Evolutionary conservation across 1,284 basidiomycete genomes (phyloP), one percentile per base, ranked within the genome.

Genomic region (Boletus smithii): DNA sequence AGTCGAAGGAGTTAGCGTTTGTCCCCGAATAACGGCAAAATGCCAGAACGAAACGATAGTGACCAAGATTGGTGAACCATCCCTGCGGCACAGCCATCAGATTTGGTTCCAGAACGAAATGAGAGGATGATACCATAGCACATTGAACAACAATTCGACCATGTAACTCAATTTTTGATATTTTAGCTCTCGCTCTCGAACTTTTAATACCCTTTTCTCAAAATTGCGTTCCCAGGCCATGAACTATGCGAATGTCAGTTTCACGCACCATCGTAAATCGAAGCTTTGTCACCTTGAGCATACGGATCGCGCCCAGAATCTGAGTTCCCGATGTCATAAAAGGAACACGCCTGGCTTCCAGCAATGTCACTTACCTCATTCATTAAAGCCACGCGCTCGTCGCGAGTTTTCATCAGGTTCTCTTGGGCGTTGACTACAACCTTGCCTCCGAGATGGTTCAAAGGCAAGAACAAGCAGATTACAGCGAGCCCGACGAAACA

Each of bases 161-260:
- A 80, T 78, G 65, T 91, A 95, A 68, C 91, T 95, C 46, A 89
- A 68, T 53, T 82, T 84, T 65, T 93, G 90, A 67, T 83, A 92
- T 56, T 82, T 83, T 11, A 95, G 73, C 65, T 95, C 91, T 55
- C 82, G 84, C 40, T 79, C 80, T 20, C 92, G 80, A 51, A 95
- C 75, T 43, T 78, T 81, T 46, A 88, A 66, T 8, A 95, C 83
- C 8, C 79, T 76, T 26, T 75, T 73, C 68, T 95, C 91, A 59
- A 95, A 95, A 58, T 83, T 89, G 17, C 89, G 81, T 68, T 97
- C 94, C 92, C 92, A 95, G 9, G 90, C 91, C 90, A 95, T 94
- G 67, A 94, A 94, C 81, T 88, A 52, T 18, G 20, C 8, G 8
- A 31, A 23, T 3, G 39, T 69, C 36, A 60, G 30, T 16, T n/a